Evolutionary conservation across 257 asterid genomes (phyloP).

Genomic region (Solanum etuberosum): DNA sequence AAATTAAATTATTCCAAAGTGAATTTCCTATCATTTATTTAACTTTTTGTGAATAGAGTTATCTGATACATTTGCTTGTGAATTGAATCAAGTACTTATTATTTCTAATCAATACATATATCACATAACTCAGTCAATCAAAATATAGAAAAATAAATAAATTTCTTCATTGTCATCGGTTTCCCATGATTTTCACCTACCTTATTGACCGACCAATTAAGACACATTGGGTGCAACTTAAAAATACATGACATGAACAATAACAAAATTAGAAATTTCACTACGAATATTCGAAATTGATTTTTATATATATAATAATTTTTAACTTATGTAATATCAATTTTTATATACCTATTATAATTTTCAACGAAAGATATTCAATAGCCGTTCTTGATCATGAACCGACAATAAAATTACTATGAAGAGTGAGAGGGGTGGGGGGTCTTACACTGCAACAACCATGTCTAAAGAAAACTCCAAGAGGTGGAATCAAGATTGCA

Average conservation of each 20-base stretch:
- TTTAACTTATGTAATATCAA: not conserved
- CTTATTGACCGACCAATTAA: too few species aligned
- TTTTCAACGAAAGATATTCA: not conserved
- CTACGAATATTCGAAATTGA: not conserved
- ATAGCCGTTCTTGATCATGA: not conserved
- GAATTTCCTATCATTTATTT: not conserved
- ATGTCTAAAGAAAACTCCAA: slow-evolving; percentile 75
- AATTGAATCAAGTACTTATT: not conserved
- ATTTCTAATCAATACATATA: not conserved
- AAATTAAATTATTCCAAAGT: not conserved
- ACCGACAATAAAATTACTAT: not conserved
- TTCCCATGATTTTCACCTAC: not conserved
- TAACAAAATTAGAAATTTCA: not conserved
- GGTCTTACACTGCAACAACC: slow-evolving; percentile 71
- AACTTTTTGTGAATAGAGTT: not conserved
- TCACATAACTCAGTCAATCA: not conserved
- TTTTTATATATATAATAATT: not conserved
- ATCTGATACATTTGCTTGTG: not conserved
- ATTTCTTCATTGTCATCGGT: too few species aligned
- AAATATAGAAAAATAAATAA: not conserved
- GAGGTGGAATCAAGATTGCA: slow-evolving; percentile 70
- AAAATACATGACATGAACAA: not conserved
- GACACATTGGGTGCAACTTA: not conserved
- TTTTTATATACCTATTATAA: not conserved
- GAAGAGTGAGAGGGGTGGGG: not conserved